Base-by-base conservation (phyloP, 1,284 basidiomycete genomes). In the Cerioporus squamosus region DNA sequence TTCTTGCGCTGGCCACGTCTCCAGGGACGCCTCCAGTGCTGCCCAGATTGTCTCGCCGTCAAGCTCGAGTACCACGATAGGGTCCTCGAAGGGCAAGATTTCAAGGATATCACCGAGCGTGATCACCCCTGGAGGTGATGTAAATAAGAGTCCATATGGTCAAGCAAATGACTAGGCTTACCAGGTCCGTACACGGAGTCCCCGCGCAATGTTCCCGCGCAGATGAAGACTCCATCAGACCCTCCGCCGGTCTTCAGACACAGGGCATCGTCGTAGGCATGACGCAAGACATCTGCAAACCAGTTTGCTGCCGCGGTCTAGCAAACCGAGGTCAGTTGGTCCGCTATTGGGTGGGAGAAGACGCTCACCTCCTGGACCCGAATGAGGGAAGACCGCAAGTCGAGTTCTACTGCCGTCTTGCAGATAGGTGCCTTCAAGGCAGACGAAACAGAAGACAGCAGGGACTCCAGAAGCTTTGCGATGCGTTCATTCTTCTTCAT, bases 51-150 rank as follows among this genome's bases (percentile, higher is more conserved):
- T 81, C 66, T 84, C 79, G 0, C 95, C 95, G 64, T 93, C 91
- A 15, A 97, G 73, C 74, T 94, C 91, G 29, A 95, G 70, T 7
- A 94, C 93, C 2, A 97, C 84, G 12, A 90, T 79, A 0, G 94
- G 87, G 68, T 97, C 95, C 60, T 94, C 91, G 62, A 95, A 97
- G 0, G 95, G 95, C 48, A 97, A 73, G 33, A 97, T 95, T 70
- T 95, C 95, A 44, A 94, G 65, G 50, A 95, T 85, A 67, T 97
- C 90, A 0, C 93, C 93, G 0, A 97, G 79, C 0, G 90, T 93
- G 20, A 64, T 22, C 9, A 44, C 23, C 12, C 62, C 62, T 53
- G 39, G 20, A 18, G 38, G 20, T 49, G 33, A 20, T 15, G 9
- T 44, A 38, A 29, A 1, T n/a, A 3, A 22, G 12, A 26, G 8